Conservation (phyloP, 2,329 filamentous ascomycete species). For the Penicillium sp. region DNA sequence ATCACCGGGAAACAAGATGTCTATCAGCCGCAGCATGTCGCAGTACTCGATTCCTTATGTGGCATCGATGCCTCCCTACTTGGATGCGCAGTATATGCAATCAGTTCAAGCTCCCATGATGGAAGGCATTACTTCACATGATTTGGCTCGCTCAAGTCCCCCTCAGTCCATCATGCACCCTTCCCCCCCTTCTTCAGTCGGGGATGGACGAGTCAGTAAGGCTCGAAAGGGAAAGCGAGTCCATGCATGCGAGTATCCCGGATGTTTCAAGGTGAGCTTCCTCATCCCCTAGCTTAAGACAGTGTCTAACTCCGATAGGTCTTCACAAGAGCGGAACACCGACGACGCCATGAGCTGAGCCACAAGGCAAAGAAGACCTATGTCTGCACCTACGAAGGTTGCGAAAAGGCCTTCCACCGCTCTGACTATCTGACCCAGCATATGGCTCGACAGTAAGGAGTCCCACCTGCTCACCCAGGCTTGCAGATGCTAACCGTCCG, state of each 20-base stretch:
- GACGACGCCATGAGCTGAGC: slow-evolving; percentile 45
- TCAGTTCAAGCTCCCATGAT: background rate
- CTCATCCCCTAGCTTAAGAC: no score
- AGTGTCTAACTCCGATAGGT: slow-evolving; percentile 27
- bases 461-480: background rate
- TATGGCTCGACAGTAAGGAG: slow-evolving; percentile 45
- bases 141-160: background rate
- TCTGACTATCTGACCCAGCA: slow-evolving; percentile 45
- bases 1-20: no score
- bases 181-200: slow-evolving; percentile 5
- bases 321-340: slow-evolving; percentile 47
- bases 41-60: slow-evolving; percentile 1
- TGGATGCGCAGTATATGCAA: slow-evolving; percentile 1
- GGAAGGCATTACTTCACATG: background rate
- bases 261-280: slow-evolving; percentile 44
- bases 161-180: background rate
- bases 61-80: background rate
- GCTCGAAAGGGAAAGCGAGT: slow-evolving; percentile 49
- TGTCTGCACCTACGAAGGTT: slow-evolving; percentile 39
- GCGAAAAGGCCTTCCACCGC: slow-evolving; percentile 45
- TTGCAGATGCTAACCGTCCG: no score
- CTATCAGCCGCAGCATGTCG: slow-evolving; percentile 3
- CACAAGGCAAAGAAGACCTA: slow-evolving; percentile 44
- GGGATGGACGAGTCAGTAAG: slow-evolving; percentile 43
- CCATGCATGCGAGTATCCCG: slow-evolving; percentile 44